Evolutionary conservation across 2,329 filamentous ascomycete genomes (phyloP), one percentile per base, ranked within the genome.

Genomic region (Hymenoscyphus scutula): DNA sequence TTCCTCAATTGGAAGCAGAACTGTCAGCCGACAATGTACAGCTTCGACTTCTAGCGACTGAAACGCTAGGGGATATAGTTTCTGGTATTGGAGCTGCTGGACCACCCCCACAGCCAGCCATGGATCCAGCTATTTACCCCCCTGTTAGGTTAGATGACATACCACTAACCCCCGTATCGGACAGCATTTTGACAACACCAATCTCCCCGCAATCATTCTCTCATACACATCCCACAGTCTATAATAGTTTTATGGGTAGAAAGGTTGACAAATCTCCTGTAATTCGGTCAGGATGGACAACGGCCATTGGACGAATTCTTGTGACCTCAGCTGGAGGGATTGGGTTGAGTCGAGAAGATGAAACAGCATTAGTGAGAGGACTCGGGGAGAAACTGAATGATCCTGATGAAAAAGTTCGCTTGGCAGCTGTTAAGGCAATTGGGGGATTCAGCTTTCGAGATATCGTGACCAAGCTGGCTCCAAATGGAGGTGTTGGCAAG

Each of bases 41-140:
- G 69, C 80, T 99, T 61, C 90, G 95, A 59, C 84, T 91, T 63
- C 83, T 99, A 62, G 94, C 94, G 2, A 96, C 94, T 0, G 92
- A 98, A 76, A 97, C 95, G 0, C 85, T 99, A 45, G 95, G 96
- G 59, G 94, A 98, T 73, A 93, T 99, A 81, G 89, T 96, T 29
- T 89, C 94, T 48, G 94, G 94, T 5, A 96, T 98, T 74, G 94
- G 94, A 57, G 91, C 94, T 64, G 92, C 93, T 65, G 94, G 94
- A 0, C 90, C 91, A 61, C 92, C 93, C 17, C 85, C 89, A 15
- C 78, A 86, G 6, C 84, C 89, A 10, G 76, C 80, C 1, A 82
- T 97, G 72, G 92, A 97, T 71, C 91, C 94, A 13, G 84, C 89
- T 25, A 88, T 89, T 32, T 97, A 96, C 71, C 94, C 94, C n/a